Evolutionary conservation across 306 rosid genomes (phyloP).

Genomic region (Gleditsia sinensis): DNA sequence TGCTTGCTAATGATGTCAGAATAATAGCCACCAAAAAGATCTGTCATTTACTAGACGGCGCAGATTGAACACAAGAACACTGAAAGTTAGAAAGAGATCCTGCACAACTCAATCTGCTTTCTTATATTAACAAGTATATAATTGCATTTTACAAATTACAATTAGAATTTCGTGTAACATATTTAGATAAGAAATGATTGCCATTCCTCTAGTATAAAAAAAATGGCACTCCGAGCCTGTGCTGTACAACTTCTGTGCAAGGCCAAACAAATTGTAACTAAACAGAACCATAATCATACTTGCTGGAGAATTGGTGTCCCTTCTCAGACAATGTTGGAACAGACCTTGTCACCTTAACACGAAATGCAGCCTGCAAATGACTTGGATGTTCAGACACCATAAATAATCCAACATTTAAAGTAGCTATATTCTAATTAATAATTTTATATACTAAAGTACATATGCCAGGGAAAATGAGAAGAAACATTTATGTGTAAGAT

Average conservation of each 20-base stretch:
- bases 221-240: conserved; percentile 35
- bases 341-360: conserved; percentile 70
- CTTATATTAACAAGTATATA: neutral
- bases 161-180: conserved; percentile 13
- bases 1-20: neutral
- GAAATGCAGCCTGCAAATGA: conserved; percentile 68
- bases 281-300: conserved; percentile 28
- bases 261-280: conserved; percentile 6
- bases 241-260: conserved; percentile 56
- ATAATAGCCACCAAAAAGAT: neutral
- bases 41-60: neutral
- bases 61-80: neutral
- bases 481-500: neutral
- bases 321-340: conserved; percentile 37
- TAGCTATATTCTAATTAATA: neutral
- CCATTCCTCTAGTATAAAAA: conserved; percentile 18
- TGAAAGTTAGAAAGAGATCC: neutral
- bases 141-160: conserved; percentile 9
- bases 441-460: neutral
- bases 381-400: conserved; percentile 12
- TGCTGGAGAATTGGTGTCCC: conserved; percentile 44
- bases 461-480: neutral
- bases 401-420: neutral
- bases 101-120: conserved; percentile 20
- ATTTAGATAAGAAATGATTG: conserved; percentile 26